These are phyloP conservation scores for Klebsormidium nitens DNA, from an alignment of 139 green algal genomes.

Conservation along the genomic window DNA sequence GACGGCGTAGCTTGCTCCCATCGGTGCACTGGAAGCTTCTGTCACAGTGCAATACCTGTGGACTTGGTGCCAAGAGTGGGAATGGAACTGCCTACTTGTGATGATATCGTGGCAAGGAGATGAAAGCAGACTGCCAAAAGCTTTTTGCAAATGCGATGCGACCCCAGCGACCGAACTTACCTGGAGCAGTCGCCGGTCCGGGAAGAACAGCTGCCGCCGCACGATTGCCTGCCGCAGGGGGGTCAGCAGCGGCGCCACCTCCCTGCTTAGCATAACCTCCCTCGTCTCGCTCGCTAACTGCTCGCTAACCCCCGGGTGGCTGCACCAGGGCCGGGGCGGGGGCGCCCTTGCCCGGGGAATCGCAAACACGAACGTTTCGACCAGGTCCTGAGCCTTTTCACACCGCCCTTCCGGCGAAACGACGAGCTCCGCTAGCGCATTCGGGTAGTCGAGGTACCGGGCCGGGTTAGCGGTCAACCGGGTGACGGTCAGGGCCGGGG, in stretches of 20 bases:
- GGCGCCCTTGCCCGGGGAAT: slow-evolving; percentile 71
- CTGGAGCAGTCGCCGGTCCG: slow-evolving; percentile 86
- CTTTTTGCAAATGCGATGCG: slow-evolving; percentile 17
- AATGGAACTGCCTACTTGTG: too few species aligned
- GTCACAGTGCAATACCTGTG: too few species aligned
- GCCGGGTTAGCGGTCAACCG: neutral
- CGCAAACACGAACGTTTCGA: slow-evolving; percentile 72
- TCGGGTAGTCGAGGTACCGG: slow-evolving; percentile 8
- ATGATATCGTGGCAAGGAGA: too few species aligned
- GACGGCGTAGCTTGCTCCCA: too few species aligned
- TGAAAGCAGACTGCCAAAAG: neutral
- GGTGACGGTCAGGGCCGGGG: neutral
- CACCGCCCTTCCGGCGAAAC: slow-evolving; percentile 37
- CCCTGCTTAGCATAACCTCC: neutral
- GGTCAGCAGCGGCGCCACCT: slow-evolving; percentile 34
- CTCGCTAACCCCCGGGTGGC: slow-evolving; percentile 7
- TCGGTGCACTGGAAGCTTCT: too few species aligned
- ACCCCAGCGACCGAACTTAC: too few species aligned
- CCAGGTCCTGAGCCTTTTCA: slow-evolving; percentile 40
- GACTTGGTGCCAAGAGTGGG: too few species aligned
- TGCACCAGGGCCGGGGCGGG: slow-evolving; percentile 41
- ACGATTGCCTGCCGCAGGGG: slow-evolving; percentile 66
- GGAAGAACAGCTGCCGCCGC: slow-evolving; percentile 90
- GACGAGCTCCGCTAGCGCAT: slow-evolving; percentile 30
- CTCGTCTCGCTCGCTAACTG: neutral